These are phyloP conservation scores for Diatrype stigma DNA, from an alignment of 2,329 filamentous ascomycete genomes.

Conservation along the genomic window DNA sequence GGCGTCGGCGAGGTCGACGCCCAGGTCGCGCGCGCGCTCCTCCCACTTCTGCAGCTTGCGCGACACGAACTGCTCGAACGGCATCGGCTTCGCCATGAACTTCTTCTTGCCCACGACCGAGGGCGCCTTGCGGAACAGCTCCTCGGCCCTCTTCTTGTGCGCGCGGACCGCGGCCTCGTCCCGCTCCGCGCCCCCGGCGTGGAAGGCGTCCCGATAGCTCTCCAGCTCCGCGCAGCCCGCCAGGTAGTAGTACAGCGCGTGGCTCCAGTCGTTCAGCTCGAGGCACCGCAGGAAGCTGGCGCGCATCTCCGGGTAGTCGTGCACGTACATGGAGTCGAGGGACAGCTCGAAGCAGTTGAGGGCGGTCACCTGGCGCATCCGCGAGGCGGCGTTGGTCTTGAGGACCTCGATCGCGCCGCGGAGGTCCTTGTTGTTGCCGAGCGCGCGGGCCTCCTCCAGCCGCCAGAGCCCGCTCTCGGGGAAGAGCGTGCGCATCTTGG, in stretches of 20 bases:
- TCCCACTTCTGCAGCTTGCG: constrained; percentile 90
- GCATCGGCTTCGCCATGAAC: constrained; percentile 84
- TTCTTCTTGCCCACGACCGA: constrained; percentile 76
- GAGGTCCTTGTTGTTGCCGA: constrained; percentile 63
- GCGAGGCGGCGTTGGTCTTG: constrained; percentile 53
- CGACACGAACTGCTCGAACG: constrained; percentile 80
- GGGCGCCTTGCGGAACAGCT: constrained; percentile 68
- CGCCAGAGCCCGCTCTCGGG: constrained; percentile 82
- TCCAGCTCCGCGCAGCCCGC: constrained; percentile 75
- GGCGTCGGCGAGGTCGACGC: constrained; percentile 70
- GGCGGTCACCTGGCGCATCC: constrained; percentile 84
- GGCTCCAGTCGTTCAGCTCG: constrained; percentile 86
- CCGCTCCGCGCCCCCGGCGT: constrained; percentile 24
- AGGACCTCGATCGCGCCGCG: constrained; percentile 65
- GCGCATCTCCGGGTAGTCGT: constrained; percentile 71
- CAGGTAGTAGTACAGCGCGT: constrained; percentile 85
- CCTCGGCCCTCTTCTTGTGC: constrained; percentile 62
- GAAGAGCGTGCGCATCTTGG: constrained; percentile 71
- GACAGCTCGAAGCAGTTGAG: constrained; percentile 82
- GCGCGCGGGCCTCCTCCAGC: constrained; percentile 79
- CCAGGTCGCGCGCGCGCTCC: constrained; percentile 63
- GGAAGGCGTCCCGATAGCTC: constrained; percentile 64
- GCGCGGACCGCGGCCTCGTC: constrained; percentile 43
- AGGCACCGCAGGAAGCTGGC: constrained; percentile 70
- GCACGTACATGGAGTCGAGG: constrained; percentile 72